Evolutionary conservation across 2,329 filamentous ascomycete genomes (phyloP).

Genomic region (Furcasterigmium furcatum): DNA sequence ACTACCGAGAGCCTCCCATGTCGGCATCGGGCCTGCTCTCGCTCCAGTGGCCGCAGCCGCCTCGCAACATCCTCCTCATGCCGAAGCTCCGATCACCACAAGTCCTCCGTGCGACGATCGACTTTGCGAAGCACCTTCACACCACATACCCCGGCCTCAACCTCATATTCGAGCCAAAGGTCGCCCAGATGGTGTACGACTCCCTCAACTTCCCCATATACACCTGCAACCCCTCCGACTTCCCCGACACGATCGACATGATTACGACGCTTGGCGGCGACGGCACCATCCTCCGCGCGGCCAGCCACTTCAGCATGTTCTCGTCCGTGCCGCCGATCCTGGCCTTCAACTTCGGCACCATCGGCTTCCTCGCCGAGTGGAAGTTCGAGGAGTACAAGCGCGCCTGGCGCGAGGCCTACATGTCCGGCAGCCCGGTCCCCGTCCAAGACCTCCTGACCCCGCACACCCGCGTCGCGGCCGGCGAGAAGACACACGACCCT

Average conservation of each 20-base stretch:
- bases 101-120: slow-evolving; percentile 48
- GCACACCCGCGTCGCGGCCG: slow-evolving; percentile 31
- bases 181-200: slow-evolving; percentile 69
- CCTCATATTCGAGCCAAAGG: slow-evolving; percentile 76
- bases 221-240: slow-evolving; percentile 43
- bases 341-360: slow-evolving; percentile 93
- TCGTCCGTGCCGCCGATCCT: slow-evolving; percentile 83
- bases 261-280: slow-evolving; percentile 91
- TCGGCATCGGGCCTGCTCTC: slow-evolving; percentile 47
- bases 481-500: slow-evolving; percentile 18
- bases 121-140: slow-evolving; percentile 68
- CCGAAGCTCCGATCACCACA: slow-evolving; percentile 55
- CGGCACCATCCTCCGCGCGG: slow-evolving; percentile 82
- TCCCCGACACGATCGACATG: slow-evolving; percentile 81
- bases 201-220: slow-evolving; percentile 73
- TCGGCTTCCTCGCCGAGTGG: slow-evolving; percentile 96
- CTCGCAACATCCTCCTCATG: slow-evolving; percentile 54
- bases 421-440: slow-evolving; percentile 60
- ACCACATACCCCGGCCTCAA: slow-evolving; percentile 77
- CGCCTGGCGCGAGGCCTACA: slow-evolving; percentile 89
- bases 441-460: slow-evolving; percentile 38
- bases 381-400: slow-evolving; percentile 91
- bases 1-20: slow-evolving; percentile 57
- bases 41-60: slow-evolving; percentile 51
- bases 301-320: slow-evolving; percentile 71